These are phyloP conservation scores for Ascochyta koolunga DNA, from an alignment of 2,329 filamentous ascomycete genomes.

Conservation along the genomic window DNA sequence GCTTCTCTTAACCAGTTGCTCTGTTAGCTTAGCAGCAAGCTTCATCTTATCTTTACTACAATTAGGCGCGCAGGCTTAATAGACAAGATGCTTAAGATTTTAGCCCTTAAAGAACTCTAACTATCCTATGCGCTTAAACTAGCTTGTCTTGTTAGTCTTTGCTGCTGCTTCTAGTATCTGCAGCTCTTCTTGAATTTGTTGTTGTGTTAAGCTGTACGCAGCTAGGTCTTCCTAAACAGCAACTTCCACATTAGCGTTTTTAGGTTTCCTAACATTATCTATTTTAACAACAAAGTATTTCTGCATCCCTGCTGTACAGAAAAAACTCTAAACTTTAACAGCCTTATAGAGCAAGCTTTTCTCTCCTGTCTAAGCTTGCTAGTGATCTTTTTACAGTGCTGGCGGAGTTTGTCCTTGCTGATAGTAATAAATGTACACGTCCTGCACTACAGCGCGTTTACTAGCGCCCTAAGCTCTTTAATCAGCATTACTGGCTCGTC, in stretches of 20 bases:
- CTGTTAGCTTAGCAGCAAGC: background rate
- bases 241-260: background rate
- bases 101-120: background rate
- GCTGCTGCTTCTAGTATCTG: background rate
- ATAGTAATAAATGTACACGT: too few relatives aligned
- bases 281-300: too few relatives aligned
- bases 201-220: background rate
- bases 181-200: background rate
- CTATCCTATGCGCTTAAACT: background rate
- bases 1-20: background rate
- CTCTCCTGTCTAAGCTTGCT: too few relatives aligned
- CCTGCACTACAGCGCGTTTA: too few relatives aligned
- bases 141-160: background rate
- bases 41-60: background rate
- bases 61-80: background rate
- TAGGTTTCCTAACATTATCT: background rate
- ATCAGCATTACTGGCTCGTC: too few relatives aligned
- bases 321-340: too few relatives aligned
- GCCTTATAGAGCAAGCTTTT: too few relatives aligned
- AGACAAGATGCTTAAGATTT: background rate
- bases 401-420: too few relatives aligned
- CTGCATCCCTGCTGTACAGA: too few relatives aligned
- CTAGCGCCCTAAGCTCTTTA: too few relatives aligned
- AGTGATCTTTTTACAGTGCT: too few relatives aligned
- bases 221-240: background rate